phyloP scores from a whole-genome alignment of 768 basidiomycete genomes.

The Boletus patriciae region DNA sequence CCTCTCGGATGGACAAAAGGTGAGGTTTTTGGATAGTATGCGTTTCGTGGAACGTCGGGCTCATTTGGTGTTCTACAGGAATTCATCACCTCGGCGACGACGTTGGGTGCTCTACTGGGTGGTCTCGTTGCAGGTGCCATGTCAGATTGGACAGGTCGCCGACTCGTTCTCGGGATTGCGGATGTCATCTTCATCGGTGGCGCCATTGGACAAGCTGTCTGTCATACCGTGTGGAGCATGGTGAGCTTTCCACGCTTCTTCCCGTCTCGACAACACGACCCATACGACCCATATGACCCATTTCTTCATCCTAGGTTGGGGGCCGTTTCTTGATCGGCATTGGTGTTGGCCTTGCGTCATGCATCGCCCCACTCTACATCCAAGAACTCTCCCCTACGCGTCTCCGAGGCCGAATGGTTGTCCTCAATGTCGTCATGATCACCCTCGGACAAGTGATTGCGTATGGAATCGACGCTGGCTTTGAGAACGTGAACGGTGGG shows the following conservation, averaged over 20 bases:
- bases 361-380: slow-evolving; percentile 80
- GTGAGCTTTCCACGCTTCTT: slow-evolving; percentile 30
- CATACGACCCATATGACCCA: not conserved
- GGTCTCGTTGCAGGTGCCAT: slow-evolving; percentile 66
- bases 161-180: slow-evolving; percentile 61
- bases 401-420: slow-evolving; percentile 71
- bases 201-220: slow-evolving; percentile 68
- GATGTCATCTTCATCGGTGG: slow-evolving; percentile 76
- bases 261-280: not conserved
- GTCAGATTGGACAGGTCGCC: slow-evolving; percentile 70
- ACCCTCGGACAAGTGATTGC: slow-evolving; percentile 80
- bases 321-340: slow-evolving; percentile 74
- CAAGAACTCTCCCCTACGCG: slow-evolving; percentile 79
- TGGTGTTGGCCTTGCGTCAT: slow-evolving; percentile 74
- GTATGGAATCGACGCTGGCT: slow-evolving; percentile 71
- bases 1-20: slow-evolving; percentile 61
- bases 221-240: slow-evolving; percentile 71
- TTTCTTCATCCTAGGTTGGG: slow-evolving; percentile 58
- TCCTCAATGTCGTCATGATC: slow-evolving; percentile 76
- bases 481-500: slow-evolving; percentile 55
- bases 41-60: not conserved
- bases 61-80: slow-evolving; percentile 45
- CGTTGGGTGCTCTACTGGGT: slow-evolving; percentile 75
- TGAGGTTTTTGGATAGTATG: not conserved
- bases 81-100: slow-evolving; percentile 69